Percentiles rank a stretch among this genome's conserved stretches.
These are phyloP conservation scores for Phaeotremella fagi DNA, from an alignment of 768 basidiomycete species.

Conservation along the genomic window DNA sequence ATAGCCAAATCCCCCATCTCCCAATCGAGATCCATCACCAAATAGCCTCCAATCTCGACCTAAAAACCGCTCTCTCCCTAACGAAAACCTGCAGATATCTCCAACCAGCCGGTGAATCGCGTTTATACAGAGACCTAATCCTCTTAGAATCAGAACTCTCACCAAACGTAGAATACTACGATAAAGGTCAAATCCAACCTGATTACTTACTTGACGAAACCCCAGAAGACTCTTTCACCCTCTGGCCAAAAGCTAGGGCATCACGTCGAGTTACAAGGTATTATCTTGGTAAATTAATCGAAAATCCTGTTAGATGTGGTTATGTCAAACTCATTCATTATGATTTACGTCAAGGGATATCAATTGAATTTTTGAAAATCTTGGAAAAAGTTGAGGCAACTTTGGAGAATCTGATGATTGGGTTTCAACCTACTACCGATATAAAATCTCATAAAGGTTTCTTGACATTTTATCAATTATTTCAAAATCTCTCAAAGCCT, in stretches of 20 bases:
- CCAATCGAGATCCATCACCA: conserved; percentile 6
- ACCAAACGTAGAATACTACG: neutral
- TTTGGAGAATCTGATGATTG: too few species aligned
- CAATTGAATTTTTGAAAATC: too few species aligned
- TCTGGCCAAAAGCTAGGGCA: neutral
- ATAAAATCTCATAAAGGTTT: too few species aligned
- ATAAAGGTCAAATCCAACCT: neutral
- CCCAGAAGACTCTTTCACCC: neutral
- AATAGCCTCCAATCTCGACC: conserved; percentile 11
- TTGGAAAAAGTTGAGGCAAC: too few species aligned
- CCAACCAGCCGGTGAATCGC: conserved; percentile 5
- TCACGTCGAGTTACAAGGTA: neutral
- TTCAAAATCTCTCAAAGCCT: neutral
- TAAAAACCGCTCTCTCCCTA: conserved; percentile 2
- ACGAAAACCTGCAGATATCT: conserved; percentile 5
- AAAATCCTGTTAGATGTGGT: neutral
- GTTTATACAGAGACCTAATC: conserved; percentile 6
- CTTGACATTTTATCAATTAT: neutral
- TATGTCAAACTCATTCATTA: neutral
- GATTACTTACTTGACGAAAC: neutral
- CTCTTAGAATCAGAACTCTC: conserved; percentile 1
- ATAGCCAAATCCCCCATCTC: neutral
- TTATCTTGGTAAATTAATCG: neutral
- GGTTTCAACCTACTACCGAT: too few species aligned
- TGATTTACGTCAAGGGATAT: neutral